phyloP scores from a whole-genome alignment of 2,329 filamentous ascomycete species.

The Eutypella sp. region DNA sequence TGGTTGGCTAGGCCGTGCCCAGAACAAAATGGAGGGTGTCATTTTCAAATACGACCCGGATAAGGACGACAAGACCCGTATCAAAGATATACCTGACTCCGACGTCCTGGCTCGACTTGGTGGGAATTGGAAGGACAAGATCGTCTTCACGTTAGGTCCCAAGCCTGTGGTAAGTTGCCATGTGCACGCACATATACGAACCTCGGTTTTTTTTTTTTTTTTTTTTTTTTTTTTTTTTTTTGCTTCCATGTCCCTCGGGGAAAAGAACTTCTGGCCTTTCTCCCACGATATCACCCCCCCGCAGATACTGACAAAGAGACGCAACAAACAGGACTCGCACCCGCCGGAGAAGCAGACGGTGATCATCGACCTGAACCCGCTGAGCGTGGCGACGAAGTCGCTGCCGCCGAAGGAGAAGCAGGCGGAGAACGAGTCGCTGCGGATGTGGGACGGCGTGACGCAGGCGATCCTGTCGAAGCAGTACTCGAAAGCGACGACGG shows the following conservation, averaged over 20 bases:
- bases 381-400: conserved; percentile 72
- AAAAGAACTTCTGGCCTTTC: not conserved
- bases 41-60: conserved; percentile 87
- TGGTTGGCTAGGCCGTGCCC: conserved; percentile 85
- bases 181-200: too few relatives aligned
- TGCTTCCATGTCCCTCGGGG: too few relatives aligned
- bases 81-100: conserved; percentile 81
- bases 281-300: not conserved
- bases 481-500: conserved; percentile 73
- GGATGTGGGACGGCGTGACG: conserved; percentile 84
- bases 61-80: conserved; percentile 72
- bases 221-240: too few relatives aligned
- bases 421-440: conserved; percentile 82
- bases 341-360: conserved; percentile 59
- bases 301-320: conserved; percentile 1
- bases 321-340: conserved; percentile 35
- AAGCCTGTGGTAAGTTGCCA: conserved; percentile 59
- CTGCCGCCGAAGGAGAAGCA: conserved; percentile 74
- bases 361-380: conserved; percentile 82
- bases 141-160: conserved; percentile 56
- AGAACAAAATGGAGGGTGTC: conserved; percentile 87
- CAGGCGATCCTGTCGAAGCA: conserved; percentile 79
- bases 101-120: conserved; percentile 78
- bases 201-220: too few relatives aligned
- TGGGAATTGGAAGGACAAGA: conserved; percentile 77